Conservation (phyloP, 805 yeast genomes). For the Brettanomyces anomalus region DNA sequence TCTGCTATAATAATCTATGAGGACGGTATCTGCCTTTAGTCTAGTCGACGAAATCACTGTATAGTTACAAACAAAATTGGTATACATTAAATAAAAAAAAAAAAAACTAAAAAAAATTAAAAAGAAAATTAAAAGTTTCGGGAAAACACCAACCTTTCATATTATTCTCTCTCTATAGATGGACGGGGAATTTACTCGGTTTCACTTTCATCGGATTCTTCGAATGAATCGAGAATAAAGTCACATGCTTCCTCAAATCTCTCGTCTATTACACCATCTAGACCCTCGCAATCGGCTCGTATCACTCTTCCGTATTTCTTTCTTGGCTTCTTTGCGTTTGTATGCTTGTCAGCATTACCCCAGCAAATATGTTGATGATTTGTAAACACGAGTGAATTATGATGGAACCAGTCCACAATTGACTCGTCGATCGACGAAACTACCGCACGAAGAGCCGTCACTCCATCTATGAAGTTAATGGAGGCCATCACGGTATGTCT, state of each 20-base stretch:
- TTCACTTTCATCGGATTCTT: conserved; percentile 43
- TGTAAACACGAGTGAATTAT: conserved; percentile 76
- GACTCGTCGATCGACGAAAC: conserved; percentile 86
- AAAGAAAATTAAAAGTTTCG: too few species aligned
- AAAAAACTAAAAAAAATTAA: too few species aligned
- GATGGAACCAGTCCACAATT: conserved; percentile 85
- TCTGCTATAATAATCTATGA: too few species aligned
- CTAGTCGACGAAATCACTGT: too few species aligned
- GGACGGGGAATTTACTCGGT: too few species aligned
- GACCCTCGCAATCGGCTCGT: conserved; percentile 61
- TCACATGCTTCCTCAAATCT: conserved; percentile 80
- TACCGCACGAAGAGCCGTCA: conserved; percentile 61
- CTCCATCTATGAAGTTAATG: conserved; percentile 58
- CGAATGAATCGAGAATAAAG: conserved; percentile 71
- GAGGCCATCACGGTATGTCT: conserved; percentile 58
- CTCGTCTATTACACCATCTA: conserved; percentile 71
- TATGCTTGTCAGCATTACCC: conserved; percentile 31
- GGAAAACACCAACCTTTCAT: too few species aligned
- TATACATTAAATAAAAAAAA: too few species aligned
- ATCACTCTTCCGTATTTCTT: conserved; percentile 87
- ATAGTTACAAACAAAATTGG: too few species aligned
- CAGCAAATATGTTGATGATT: conserved; percentile 71
- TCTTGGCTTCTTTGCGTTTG: conserved; percentile 58
- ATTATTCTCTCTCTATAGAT: too few species aligned
- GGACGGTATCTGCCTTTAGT: too few species aligned